Evolutionary conservation across 2,329 filamentous ascomycete genomes (phyloP).

Genomic region (Aspergillus pseudonomiae): DNA sequence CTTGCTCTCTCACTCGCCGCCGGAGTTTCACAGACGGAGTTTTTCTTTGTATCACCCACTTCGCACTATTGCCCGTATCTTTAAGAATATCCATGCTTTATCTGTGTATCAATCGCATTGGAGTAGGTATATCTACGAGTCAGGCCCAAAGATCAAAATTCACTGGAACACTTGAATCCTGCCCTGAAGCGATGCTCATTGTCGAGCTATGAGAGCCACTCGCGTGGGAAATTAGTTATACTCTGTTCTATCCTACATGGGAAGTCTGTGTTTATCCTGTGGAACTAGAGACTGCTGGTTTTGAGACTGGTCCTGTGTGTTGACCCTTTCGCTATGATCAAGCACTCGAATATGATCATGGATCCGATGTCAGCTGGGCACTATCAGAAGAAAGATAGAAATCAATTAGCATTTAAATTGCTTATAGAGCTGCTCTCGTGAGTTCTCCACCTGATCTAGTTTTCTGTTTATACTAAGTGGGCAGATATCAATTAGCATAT

Average conservation of each 20-base stretch:
- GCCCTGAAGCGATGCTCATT: background rate
- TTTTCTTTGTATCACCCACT: conserved; percentile 12
- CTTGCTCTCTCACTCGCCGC: conserved; percentile 1
- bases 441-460: conserved; percentile 8
- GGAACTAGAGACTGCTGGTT: background rate
- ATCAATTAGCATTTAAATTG: conserved; percentile 23
- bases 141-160: background rate
- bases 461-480: conserved; percentile 5
- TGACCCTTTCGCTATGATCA: background rate
- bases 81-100: background rate
- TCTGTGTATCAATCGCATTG: background rate
- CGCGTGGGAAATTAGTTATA: background rate
- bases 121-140: background rate
- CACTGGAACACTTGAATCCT: no score
- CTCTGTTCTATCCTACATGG: background rate
- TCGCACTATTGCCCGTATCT: background rate
- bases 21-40: conserved; percentile 25
- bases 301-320: background rate
- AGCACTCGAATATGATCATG: background rate
- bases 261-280: background rate
- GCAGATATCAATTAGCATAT: conserved; percentile 32
- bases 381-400: background rate
- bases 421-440: conserved; percentile 36
- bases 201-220: background rate
- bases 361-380: background rate